These are phyloP conservation scores for Boletellus ananas DNA, from an alignment of 768 basidiomycete genomes.

Conservation along the genomic window DNA sequence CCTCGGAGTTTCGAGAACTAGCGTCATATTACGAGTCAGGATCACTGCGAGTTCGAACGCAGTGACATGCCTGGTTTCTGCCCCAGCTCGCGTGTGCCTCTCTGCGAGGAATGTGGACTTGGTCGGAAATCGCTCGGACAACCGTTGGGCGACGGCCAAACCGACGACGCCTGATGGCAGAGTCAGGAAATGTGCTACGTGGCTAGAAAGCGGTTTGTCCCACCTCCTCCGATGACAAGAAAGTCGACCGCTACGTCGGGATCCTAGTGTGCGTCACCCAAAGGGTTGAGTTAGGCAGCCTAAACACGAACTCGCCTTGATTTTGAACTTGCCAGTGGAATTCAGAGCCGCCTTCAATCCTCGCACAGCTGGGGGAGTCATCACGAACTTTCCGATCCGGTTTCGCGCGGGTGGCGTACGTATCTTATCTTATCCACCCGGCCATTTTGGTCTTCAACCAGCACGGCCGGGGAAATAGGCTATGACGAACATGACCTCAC, in stretches of 20 bases:
- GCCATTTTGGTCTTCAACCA: neutral
- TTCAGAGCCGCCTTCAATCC: constrained; percentile 63
- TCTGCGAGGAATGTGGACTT: constrained; percentile 82
- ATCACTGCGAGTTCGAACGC: neutral
- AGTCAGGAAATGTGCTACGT: neutral
- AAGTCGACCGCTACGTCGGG: constrained; percentile 79
- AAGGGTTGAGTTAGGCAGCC: neutral
- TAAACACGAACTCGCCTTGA: constrained; percentile 45
- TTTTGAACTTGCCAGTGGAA: constrained; percentile 51
- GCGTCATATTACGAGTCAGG: neutral
- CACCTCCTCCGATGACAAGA: constrained; percentile 86
- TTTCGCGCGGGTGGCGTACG: neutral
- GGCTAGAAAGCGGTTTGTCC: neutral
- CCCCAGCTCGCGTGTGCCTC: constrained; percentile 66
- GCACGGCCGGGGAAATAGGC: too few relatives aligned
- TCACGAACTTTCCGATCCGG: too few relatives aligned
- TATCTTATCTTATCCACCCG: constrained; percentile 19
- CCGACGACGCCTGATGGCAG: constrained; percentile 68
- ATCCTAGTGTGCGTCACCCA: constrained; percentile 32
- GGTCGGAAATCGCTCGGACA: constrained; percentile 58
- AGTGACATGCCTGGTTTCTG: constrained; percentile 71
- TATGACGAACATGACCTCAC: constrained; percentile 15
- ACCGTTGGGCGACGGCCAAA: constrained; percentile 75
- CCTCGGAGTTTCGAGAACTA: constrained; percentile 92
- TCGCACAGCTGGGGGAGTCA: constrained; percentile 36